phyloP scores from a whole-genome alignment of 2,329 filamentous ascomycete species.

The Aquanectria penicillioides region DNA sequence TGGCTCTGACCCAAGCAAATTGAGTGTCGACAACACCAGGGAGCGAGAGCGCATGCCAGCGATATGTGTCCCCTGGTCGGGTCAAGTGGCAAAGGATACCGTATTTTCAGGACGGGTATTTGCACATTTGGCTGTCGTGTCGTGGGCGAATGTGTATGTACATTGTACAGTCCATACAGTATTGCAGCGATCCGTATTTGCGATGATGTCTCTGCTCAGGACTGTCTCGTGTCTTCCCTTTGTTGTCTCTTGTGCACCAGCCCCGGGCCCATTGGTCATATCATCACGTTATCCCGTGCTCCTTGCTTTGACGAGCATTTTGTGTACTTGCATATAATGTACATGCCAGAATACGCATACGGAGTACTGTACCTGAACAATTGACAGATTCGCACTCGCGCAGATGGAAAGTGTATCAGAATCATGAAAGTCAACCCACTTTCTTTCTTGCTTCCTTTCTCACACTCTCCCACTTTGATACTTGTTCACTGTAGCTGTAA shows the following conservation, averaged over 20 bases:
- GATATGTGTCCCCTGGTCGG: too few species aligned
- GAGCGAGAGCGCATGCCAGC: not conserved
- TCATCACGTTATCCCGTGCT: conserved; percentile 7
- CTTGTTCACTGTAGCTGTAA: not conserved
- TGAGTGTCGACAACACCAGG: not conserved
- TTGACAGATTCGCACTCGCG: not conserved
- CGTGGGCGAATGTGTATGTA: not conserved
- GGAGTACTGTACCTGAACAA: too few species aligned
- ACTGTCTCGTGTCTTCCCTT: conserved; percentile 1
- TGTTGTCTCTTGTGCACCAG: conserved; percentile 4
- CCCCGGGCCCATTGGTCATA: conserved; percentile 3
- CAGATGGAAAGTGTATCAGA: too few species aligned
- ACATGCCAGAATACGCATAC: too few species aligned
- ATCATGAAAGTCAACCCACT: too few species aligned
- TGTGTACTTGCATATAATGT: too few species aligned
- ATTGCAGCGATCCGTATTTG: too few species aligned
- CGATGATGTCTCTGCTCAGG: too few species aligned
- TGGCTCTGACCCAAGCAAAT: not conserved
- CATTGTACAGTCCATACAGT: too few species aligned
- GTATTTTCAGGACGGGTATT: conserved; percentile 6
- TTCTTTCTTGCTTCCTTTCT: too few species aligned
- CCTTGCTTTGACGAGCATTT: too few species aligned
- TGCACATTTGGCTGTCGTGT: conserved; percentile 11
- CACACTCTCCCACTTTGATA: too few species aligned
- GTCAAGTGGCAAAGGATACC: not conserved